These are phyloP conservation scores for Neurospora hispaniola DNA, from an alignment of 495 filamentous ascomycete genomes.

Conservation along the genomic window DNA sequence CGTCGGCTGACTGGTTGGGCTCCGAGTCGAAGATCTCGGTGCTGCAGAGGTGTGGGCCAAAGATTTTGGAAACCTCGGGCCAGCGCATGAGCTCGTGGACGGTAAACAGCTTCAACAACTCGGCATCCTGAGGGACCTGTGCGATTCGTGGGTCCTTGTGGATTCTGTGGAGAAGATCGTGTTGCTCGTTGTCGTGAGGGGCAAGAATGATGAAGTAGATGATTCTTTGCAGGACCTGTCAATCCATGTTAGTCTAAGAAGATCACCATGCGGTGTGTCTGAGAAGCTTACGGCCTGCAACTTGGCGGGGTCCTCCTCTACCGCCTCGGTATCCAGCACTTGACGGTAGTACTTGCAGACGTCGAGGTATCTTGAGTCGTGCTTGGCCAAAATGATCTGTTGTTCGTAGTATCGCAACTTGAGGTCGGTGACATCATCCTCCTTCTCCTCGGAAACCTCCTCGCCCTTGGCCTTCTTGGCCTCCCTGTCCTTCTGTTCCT, in stretches of 20 bases:
- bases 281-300: constrained; percentile 58
- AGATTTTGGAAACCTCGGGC: constrained; percentile 80
- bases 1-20: constrained; percentile 50
- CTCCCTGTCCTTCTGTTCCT: constrained; percentile 74
- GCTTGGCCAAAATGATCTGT: constrained; percentile 88
- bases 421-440: constrained; percentile 90
- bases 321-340: constrained; percentile 87
- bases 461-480: constrained; percentile 69
- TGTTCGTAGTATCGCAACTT: constrained; percentile 96
- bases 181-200: constrained; percentile 97
- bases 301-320: constrained; percentile 79
- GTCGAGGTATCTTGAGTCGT: constrained; percentile 93
- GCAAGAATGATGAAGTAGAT: constrained; percentile 96
- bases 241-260: constrained; percentile 26
- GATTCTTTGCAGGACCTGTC: constrained; percentile 70
- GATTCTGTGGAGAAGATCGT: constrained; percentile 90
- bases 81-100: constrained; percentile 96
- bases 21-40: constrained; percentile 79
- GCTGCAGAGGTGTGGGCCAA: constrained; percentile 75
- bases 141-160: constrained; percentile 58
- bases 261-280: not conserved
- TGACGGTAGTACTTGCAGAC: constrained; percentile 95
- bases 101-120: constrained; percentile 86
- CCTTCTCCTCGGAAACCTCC: constrained; percentile 61
- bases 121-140: constrained; percentile 60